Base-by-base conservation (phyloP, 139 green algal genomes). In the Micractinium conductrix region DNA sequence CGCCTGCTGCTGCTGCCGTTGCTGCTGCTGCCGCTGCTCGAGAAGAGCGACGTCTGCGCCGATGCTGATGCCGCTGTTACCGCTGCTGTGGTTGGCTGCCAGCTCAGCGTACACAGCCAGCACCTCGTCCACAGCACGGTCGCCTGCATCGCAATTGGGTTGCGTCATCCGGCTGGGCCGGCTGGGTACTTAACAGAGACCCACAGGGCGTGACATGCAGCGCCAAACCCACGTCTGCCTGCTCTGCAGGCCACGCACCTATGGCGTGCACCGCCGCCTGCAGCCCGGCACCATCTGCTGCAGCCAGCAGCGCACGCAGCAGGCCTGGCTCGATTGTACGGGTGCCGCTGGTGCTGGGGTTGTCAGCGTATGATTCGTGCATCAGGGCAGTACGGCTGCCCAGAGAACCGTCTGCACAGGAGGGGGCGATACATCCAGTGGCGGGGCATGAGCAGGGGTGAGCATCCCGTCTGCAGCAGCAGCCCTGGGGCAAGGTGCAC, bases 251-350 rank as follows among this genome's bases (percentile, higher is more conserved):
- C n/a, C n/a, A n/a, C n/a, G n/a, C n/a, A n/a, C n/a, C 94, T 42
- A 97, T 97, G 1, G 94, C 94, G 79, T 97, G 94, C 14, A 96
- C 80, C 5, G 91, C 90, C 21, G 94, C 82, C 86, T 78, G 63
- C 68, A 89, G 45, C 19, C 74, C 85, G 16, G 74, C 82, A 33
- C 9, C 68, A 8, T 81, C 60, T 24, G 79, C 71, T 2, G 9
- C 71, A 9, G 35, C 69, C 35, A 81, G 53, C 43, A 89, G 84
- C 4, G 63, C 22, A 35, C 63, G 35, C 35, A 92, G 83, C 10
- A 79, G 26, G 0, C 50, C 42, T 10, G 85, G 48, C 19, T 85
- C 75, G 14, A 84, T 87, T 2, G 76, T 72, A 28, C 70, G 62
- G 7, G 55, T 85, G 74, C 69, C 85, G 24, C 37, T 76, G 53